Evolutionary conservation across 2,329 filamentous ascomycete species (phyloP).

Genomic region (Botrytis porri): DNA sequence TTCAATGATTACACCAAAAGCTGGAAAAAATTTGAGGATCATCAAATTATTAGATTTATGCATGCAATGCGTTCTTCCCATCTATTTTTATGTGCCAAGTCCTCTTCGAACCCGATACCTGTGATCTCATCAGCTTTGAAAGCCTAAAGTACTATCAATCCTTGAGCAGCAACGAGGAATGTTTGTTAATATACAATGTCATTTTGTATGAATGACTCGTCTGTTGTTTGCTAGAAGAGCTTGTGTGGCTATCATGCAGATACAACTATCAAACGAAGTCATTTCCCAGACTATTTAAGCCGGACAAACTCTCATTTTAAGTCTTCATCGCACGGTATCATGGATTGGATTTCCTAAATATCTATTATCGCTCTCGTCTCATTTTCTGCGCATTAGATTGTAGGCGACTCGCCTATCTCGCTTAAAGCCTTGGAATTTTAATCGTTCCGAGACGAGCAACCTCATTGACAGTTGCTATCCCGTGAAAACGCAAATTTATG

Average conservation of each 20-base stretch:
- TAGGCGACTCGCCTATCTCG: not conserved
- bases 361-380: not conserved
- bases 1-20: not conserved
- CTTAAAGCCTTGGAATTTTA: not conserved
- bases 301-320: not conserved
- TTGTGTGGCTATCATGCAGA: not conserved
- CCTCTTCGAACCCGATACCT: not conserved
- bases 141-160: not conserved
- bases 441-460: not conserved
- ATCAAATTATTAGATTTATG: no score
- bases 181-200: not conserved
- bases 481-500: not conserved
- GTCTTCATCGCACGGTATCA: rapidly evolving
- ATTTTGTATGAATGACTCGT: not conserved
- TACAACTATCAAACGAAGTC: not conserved
- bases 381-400: not conserved
- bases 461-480: not conserved
- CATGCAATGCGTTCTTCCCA: not conserved
- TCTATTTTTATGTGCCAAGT: rapidly evolving
- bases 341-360: not conserved
- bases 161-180: not conserved
- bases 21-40: not conserved
- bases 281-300: not conserved
- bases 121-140: not conserved
- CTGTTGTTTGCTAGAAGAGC: not conserved